Percentiles rank a stretch among this genome's conserved stretches.
Evolutionary conservation across 2,329 filamentous ascomycete species (phyloP).

Genomic region (Zarea fungicola): DNA sequence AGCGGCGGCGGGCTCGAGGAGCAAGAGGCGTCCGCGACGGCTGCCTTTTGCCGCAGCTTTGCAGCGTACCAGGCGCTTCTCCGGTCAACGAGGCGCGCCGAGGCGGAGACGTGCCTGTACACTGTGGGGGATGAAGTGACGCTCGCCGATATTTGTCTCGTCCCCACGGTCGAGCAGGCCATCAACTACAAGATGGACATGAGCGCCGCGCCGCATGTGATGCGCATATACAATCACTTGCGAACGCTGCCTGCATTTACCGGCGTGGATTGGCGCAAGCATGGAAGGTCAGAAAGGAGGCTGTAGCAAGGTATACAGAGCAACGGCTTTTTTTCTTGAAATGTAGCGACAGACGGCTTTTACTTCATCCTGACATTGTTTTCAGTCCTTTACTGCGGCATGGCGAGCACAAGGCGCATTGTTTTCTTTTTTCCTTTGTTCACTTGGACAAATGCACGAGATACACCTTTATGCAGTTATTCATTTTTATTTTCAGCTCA

Average conservation of each 20-base stretch:
- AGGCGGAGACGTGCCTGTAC: background rate
- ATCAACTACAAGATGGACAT: background rate
- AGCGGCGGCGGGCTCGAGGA: background rate
- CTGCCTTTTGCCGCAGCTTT: background rate
- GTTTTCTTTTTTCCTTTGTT: too few species aligned
- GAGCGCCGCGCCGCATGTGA: background rate
- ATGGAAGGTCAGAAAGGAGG: too few species aligned
- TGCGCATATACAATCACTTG: background rate
- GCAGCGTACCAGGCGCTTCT: background rate
- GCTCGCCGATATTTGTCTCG: background rate
- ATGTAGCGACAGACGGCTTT: too few species aligned
- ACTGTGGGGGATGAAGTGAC: background rate
- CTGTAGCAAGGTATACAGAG: too few species aligned
- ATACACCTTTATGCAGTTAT: too few species aligned
- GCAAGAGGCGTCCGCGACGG: background rate
- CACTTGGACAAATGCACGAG: too few species aligned
- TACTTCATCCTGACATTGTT: too few species aligned
- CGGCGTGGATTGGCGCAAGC: constrained; percentile 11
- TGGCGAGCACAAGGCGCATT: too few species aligned
- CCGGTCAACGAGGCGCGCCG: background rate
- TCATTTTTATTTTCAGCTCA: too few species aligned
- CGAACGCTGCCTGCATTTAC: background rate
- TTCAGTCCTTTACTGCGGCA: too few species aligned
- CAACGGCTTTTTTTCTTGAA: too few species aligned
- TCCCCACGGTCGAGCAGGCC: constrained; percentile 1